Conservation (phyloP, 768 basidiomycete genomes). For the Tephrocybe sp. region DNA sequence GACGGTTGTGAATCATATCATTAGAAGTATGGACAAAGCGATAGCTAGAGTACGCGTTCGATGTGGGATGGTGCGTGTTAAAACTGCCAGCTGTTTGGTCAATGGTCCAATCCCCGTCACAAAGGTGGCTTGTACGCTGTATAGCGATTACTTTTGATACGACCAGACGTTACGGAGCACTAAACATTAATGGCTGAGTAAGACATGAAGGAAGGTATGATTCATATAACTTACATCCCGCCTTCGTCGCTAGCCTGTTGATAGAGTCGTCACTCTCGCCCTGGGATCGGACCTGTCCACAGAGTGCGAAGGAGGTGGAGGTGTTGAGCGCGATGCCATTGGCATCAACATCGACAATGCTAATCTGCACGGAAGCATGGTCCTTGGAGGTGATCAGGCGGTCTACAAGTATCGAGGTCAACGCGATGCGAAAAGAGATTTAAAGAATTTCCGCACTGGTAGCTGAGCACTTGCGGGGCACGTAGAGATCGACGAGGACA, state of each 20-base stretch:
- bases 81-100: no score
- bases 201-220: background rate
- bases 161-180: constrained; percentile 97
- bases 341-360: constrained; percentile 91
- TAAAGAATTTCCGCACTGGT: constrained; percentile 67
- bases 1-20: no score
- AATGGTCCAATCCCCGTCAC: no score
- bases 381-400: constrained; percentile 99
- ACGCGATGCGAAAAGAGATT: background rate
- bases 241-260: constrained; percentile 94
- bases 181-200: constrained; percentile 29
- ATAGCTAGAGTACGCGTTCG: no score
- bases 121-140: no score
- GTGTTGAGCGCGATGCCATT: constrained; percentile 77
- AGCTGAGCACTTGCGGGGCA: constrained; percentile 98
- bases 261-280: constrained; percentile 96
- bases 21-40: no score
- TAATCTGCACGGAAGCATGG: constrained; percentile 97
- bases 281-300: constrained; percentile 89
- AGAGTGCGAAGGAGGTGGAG: constrained; percentile 91
- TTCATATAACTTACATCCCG: constrained; percentile 72
- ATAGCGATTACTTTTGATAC: constrained; percentile 80
- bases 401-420: constrained; percentile 48
- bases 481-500: constrained; percentile 99
- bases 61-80: no score